Conservation (phyloP, 1,284 basidiomycete genomes). For the Grifola frondosa region DNA sequence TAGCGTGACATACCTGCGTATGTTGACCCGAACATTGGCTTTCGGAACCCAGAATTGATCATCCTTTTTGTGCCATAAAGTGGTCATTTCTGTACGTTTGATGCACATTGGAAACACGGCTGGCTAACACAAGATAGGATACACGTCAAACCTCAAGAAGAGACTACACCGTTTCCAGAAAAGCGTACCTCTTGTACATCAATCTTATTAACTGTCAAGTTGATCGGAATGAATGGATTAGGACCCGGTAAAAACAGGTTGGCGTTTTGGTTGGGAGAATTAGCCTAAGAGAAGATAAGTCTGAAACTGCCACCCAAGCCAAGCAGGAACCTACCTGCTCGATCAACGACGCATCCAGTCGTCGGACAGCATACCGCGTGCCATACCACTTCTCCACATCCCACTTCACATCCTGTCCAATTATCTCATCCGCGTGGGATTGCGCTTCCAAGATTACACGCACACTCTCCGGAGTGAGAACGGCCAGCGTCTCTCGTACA, state of each 20-base stretch:
- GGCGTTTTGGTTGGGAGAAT: slow-evolving; percentile 13
- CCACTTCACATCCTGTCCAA: slow-evolving; percentile 41
- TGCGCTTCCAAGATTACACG: slow-evolving; percentile 47
- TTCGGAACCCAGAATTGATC: slow-evolving; percentile 35
- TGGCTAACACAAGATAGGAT: slow-evolving; percentile 13
- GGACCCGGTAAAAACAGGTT: slow-evolving; percentile 28
- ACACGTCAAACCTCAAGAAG: background rate
- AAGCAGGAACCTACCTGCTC: slow-evolving; percentile 32
- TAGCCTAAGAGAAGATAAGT: slow-evolving; percentile 39
- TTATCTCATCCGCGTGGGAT: slow-evolving; percentile 27
- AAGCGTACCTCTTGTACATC: slow-evolving; percentile 41
- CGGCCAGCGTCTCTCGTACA: slow-evolving; percentile 15
- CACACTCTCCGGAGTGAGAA: slow-evolving; percentile 38
- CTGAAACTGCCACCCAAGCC: background rate
- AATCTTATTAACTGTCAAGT: slow-evolving; percentile 50
- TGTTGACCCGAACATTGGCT: slow-evolving; percentile 23
- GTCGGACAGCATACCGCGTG: slow-evolving; percentile 48
- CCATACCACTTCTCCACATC: slow-evolving; percentile 52
- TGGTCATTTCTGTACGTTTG: slow-evolving; percentile 13
- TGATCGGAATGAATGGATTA: slow-evolving; percentile 57
- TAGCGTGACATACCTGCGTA: slow-evolving; percentile 20
- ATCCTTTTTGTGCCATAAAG: slow-evolving; percentile 33
- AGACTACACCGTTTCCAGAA: background rate
- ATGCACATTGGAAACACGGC: slow-evolving; percentile 21
- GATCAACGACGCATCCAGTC: slow-evolving; percentile 42